Conservation (phyloP, 108 stramenopile species). For the Pseudonitzschia multistriata region DNA sequence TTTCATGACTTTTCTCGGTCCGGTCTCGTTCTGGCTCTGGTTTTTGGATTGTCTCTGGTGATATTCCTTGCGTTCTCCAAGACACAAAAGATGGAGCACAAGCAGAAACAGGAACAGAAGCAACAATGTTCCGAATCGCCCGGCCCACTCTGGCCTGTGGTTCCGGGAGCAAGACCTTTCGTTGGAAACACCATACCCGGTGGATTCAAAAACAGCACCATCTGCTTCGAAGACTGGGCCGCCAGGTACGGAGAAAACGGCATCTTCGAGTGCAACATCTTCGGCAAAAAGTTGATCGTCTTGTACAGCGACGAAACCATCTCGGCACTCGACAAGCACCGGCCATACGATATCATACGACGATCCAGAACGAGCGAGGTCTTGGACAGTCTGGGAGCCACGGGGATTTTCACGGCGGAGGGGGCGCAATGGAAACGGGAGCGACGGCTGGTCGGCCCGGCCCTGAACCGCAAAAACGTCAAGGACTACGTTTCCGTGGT, state of each 20-base stretch:
- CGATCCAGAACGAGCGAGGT: not conserved
- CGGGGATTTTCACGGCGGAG: slow-evolving; percentile 35
- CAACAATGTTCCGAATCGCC: not conserved
- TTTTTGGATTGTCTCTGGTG: not conserved
- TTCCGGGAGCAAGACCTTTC: slow-evolving; percentile 7
- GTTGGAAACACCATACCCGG: slow-evolving; percentile 10
- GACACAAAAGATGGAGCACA: not conserved
- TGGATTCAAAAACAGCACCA: not conserved
- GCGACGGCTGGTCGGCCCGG: slow-evolving; percentile 25
- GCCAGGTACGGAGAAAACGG: slow-evolving; percentile 18
- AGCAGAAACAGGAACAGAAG: not conserved
- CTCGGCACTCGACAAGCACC: slow-evolving; percentile 3
- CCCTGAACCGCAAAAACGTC: slow-evolving; percentile 30
- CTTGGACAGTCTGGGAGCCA: slow-evolving; percentile 2
- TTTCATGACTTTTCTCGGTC: not conserved
- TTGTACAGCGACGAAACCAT: slow-evolving; percentile 21
- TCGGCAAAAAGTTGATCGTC: slow-evolving; percentile 9
- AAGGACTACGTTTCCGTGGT: slow-evolving; percentile 5
- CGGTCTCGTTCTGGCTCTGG: not conserved
- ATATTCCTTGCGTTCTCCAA: not conserved
- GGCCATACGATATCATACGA: slow-evolving; percentile 16
- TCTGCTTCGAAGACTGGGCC: slow-evolving; percentile 19
- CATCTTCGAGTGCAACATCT: slow-evolving; percentile 18
- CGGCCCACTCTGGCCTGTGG: not conserved
- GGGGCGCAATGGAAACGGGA: slow-evolving; percentile 31